Conservation (phyloP, 768 basidiomycete species). For the Russula vinacea region DNA sequence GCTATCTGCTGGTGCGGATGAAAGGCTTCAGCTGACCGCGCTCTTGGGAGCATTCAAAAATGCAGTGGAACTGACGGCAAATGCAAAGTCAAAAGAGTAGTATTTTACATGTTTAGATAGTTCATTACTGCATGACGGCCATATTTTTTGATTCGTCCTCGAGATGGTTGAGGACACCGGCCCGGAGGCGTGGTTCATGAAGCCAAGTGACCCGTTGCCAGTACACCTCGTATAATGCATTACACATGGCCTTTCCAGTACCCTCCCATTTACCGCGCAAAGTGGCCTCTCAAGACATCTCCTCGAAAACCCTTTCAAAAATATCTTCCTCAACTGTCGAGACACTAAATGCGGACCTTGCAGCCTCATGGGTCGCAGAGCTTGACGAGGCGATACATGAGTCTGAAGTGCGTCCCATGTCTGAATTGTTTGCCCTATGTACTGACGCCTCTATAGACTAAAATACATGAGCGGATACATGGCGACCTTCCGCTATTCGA, state of each 20-base stretch:
- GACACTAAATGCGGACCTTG: slow-evolving; percentile 57
- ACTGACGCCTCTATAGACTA: slow-evolving; percentile 42
- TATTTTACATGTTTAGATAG: slow-evolving; percentile 13
- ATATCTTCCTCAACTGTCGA: slow-evolving; percentile 60
- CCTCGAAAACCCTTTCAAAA: slow-evolving; percentile 67
- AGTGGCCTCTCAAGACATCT: slow-evolving; percentile 57
- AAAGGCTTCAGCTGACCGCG: slow-evolving; percentile 92
- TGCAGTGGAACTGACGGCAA: slow-evolving; percentile 72
- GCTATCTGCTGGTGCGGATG: slow-evolving; percentile 85
- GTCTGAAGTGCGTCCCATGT: slow-evolving; percentile 57
- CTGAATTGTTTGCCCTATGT: slow-evolving; percentile 9
- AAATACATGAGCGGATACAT: slow-evolving; percentile 71
- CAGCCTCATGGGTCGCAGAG: slow-evolving; percentile 66
- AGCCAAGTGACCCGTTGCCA: neutral
- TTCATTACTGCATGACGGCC: slow-evolving; percentile 18
- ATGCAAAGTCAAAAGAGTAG: slow-evolving; percentile 32
- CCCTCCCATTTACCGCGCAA: slow-evolving; percentile 72
- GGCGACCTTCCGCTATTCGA: slow-evolving; percentile 61
- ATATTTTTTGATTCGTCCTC: neutral
- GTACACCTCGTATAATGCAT: neutral
- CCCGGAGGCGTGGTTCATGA: neutral
- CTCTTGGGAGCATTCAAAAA: slow-evolving; percentile 92
- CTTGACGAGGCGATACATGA: slow-evolving; percentile 66
- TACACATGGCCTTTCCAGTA: slow-evolving; percentile 66
- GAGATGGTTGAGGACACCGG: neutral